Percentiles rank a stretch among this genome's conserved stretches.
Conservation (phyloP, 1,284 basidiomycete species). For the Leucoagaricus sp. region DNA sequence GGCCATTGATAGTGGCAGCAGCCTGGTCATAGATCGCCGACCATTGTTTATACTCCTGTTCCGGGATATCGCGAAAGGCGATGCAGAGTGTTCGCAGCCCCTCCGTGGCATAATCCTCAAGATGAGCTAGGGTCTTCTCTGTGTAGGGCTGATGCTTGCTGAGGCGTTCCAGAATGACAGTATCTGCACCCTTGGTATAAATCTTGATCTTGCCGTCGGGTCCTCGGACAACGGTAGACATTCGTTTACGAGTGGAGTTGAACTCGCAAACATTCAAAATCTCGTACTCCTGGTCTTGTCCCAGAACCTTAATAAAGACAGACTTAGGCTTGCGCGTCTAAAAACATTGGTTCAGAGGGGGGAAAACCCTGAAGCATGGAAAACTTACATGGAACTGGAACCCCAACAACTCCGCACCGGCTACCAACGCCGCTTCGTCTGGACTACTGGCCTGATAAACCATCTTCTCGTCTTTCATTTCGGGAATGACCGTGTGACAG, state of each 20-base stretch:
- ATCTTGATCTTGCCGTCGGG: slow-evolving; percentile 93
- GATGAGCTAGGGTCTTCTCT: slow-evolving; percentile 86
- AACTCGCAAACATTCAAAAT: slow-evolving; percentile 98
- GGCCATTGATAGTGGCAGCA: slow-evolving; percentile 89
- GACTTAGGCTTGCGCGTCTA: slow-evolving; percentile 96
- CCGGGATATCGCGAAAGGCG: slow-evolving; percentile 89
- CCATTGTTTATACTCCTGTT: slow-evolving; percentile 93
- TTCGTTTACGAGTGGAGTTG: slow-evolving; percentile 96
- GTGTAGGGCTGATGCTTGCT: slow-evolving; percentile 82
- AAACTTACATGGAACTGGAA: slow-evolving; percentile 88
- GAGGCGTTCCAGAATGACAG: slow-evolving; percentile 91
- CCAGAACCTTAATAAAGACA: slow-evolving; percentile 85
- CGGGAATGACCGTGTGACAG: slow-evolving; percentile 99
- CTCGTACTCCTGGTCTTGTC: slow-evolving; percentile 79
- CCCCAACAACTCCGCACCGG: slow-evolving; percentile 90
- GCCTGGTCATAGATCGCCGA: slow-evolving; percentile 86
- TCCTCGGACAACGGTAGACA: slow-evolving; percentile 92
- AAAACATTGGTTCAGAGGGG: slow-evolving; percentile 3
- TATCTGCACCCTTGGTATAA: slow-evolving; percentile 98
- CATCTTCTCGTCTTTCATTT: slow-evolving; percentile 82
- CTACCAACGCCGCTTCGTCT: slow-evolving; percentile 95
- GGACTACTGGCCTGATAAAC: slow-evolving; percentile 97
- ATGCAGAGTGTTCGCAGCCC: slow-evolving; percentile 97
- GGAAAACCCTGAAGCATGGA: slow-evolving; percentile 2
- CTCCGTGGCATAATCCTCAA: slow-evolving; percentile 97